Base-by-base conservation (phyloP, 2,329 filamentous ascomycete genomes). In the Ophiognomonia clavigignenti-juglandacearum region DNA sequence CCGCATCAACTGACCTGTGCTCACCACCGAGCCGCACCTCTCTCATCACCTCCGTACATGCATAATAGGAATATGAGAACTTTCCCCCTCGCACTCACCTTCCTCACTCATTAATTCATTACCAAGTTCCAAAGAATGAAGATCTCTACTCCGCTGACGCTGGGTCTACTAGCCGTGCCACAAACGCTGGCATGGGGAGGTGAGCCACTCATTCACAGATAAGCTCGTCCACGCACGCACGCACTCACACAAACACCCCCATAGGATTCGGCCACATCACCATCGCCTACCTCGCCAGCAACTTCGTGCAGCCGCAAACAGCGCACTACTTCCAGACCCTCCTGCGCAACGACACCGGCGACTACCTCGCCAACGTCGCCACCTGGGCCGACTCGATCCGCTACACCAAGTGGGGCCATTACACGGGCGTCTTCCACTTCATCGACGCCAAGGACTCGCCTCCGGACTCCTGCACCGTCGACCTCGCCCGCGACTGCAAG, bases 311-410 rank as follows among this genome's bases (percentile, higher is more conserved):
- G 45, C 69, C 75, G 29, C 61, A 70, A 24, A 85, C 82, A 13
- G 68, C 77, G 19, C 52, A 65, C 32, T 78, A 77, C 60, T 76
- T 85, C 58, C 74, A 85, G 59, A 59, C 65, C 4, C 67, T 85
- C 42, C 70, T 86, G 35, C 64, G 71, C 53, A 78, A 76, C 60
- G 60, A 73, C 29, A 74, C 74, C 2, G 63, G 67, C 46, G 73
- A 80, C 56, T 84, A 83, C 58, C 71, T 86, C 22, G 80, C 81
- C 39, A 72, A 72, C 47, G 74, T 85, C 3, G 82, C 83, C 3
- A 79, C 79, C 9, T 86, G 83, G 83, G 82, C 82, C 24, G 82
- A 86, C 65, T 80, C 73, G 32, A 72, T 82, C 61, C 73, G 81
- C 20, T 85, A 85, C 65, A 83, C 78, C 7, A 72, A 74, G 61